Conservation (phyloP, 768 basidiomycete species). For the Psilocybe tampanensis region DNA sequence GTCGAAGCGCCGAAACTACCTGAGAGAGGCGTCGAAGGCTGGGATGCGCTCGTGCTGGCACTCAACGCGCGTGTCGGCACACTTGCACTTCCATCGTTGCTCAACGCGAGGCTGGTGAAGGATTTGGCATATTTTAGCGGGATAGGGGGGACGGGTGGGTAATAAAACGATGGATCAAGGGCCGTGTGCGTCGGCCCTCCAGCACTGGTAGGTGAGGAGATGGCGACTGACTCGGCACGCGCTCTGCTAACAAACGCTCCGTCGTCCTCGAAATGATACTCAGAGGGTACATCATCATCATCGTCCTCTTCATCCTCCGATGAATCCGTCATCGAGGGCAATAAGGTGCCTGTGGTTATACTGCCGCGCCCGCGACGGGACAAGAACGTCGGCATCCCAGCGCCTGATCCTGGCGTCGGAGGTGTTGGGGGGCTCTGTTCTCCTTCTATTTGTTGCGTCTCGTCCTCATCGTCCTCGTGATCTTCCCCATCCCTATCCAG, state of each 20-base stretch:
- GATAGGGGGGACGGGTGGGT: constrained; percentile 41
- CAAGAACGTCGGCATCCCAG: constrained; percentile 8
- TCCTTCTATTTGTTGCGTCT: not conserved
- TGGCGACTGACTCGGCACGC: constrained; percentile 50
- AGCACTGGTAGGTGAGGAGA: constrained; percentile 24
- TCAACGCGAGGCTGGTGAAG: constrained; percentile 8
- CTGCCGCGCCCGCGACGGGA: not conserved
- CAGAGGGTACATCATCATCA: constrained; percentile 24
- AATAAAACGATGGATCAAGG: constrained; percentile 42
- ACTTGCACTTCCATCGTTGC: not conserved
- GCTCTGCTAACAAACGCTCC: constrained; percentile 33
- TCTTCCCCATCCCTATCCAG: constrained; percentile 15
- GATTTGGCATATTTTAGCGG: constrained; percentile 30
- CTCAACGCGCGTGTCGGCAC: not conserved
- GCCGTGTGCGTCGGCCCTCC: constrained; percentile 47
- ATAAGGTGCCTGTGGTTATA: not conserved
- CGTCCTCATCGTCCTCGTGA: not conserved
- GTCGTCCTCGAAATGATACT: no score
- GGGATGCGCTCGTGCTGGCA: not conserved
- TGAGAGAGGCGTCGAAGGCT: constrained; percentile 17
- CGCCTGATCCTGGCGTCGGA: constrained; percentile 3
- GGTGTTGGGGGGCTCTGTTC: not conserved
- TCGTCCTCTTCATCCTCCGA: constrained; percentile 31
- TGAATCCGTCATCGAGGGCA: constrained; percentile 23
- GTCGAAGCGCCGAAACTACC: not conserved